These are phyloP conservation scores for Selaginella moellendorffii DNA, from an alignment of 75 land plant species.

Conservation along the genomic window DNA sequence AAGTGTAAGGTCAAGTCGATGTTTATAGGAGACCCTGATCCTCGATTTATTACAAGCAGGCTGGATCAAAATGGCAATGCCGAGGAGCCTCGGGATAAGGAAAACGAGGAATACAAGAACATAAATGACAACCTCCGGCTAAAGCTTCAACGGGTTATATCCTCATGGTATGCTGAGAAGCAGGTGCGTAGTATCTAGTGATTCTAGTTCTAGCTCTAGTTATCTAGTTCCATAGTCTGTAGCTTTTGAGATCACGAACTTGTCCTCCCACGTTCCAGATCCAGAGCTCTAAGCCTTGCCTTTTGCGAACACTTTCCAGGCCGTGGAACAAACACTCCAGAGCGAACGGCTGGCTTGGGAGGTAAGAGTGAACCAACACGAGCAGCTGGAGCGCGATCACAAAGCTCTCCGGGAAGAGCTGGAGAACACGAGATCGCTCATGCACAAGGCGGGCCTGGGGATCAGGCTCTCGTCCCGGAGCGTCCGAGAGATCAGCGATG, in stretches of 20 bases:
- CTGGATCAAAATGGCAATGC: background rate
- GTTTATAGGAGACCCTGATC: no score
- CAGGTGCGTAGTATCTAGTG: conserved; percentile 15
- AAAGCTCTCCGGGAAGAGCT: conserved; percentile 19
- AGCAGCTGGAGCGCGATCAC: conserved; percentile 26
- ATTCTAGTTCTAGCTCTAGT: no score
- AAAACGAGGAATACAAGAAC: conserved; percentile 7
- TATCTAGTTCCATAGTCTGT: no score
- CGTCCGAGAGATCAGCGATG: conserved; percentile 24
- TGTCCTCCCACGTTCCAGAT: no score
- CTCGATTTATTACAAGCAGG: background rate
- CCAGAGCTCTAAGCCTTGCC: no score
- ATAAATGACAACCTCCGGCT: conserved; percentile 14
- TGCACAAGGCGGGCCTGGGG: conserved; percentile 33
- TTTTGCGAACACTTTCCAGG: no score
- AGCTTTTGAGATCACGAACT: no score
- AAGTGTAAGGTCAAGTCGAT: background rate
- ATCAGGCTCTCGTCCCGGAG: conserved; percentile 20
- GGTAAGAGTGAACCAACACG: conserved; percentile 11
- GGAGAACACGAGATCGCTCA: conserved; percentile 28
- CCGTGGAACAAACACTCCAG: conserved; percentile 13
- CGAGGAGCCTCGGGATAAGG: conserved; percentile 13
- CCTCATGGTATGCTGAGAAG: conserved; percentile 18
- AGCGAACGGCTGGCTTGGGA: conserved; percentile 22
- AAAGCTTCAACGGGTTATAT: conserved; percentile 19